Base-by-base conservation (phyloP, 1,139 yeast species). In the Nakaseomyces glabratus region DNA sequence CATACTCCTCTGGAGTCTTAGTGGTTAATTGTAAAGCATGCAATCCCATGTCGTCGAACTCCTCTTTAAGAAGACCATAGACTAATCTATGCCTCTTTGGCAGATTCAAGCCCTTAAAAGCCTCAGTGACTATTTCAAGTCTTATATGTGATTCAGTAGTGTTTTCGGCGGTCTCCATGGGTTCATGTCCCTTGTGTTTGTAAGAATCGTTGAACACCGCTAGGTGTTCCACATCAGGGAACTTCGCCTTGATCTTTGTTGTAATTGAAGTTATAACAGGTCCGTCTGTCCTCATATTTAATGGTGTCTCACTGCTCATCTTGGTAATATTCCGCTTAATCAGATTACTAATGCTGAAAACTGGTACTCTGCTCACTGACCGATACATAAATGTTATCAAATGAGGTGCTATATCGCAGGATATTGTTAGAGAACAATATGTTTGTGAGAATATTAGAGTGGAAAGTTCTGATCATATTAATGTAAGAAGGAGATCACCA, bases 11-110 rank as follows among this genome's bases (percentile, higher is more conserved):
- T 1, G 73, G 71, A 1, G 97, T 86, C 58, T 82, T 82, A 0
- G 95, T 80, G 52, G 77, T 75, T 61, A 90, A 68, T 55, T 85
- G 96, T 41, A 90, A 63, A 0, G 97, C 96, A 62, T 90, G 98
- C 15, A 90, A 75, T 1, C 94, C 90, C 37, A 72, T 69, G 35
- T 63, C 65, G 16, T 41, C 39, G 52, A 88, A 62, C 54, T 86
- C 95, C 24, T 82, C 85, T 43, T 73, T 73, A 31, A 90, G 63
- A 35, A 82, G 57, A 34, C 63, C 62, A 55, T 86, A 88, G 1
- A 90, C 69, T 52, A 79, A 57, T 39, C 96, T 63, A 61, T 90
- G 97, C 53, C 98, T 71, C 20, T 73, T 60, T 1, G 95, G 93
- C 53, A 78, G 68, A 18, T 66, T 58, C 55, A 75, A 67, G 1